Conservation (phyloP, 306 rosid species). For the Vigna trinervia region DNA sequence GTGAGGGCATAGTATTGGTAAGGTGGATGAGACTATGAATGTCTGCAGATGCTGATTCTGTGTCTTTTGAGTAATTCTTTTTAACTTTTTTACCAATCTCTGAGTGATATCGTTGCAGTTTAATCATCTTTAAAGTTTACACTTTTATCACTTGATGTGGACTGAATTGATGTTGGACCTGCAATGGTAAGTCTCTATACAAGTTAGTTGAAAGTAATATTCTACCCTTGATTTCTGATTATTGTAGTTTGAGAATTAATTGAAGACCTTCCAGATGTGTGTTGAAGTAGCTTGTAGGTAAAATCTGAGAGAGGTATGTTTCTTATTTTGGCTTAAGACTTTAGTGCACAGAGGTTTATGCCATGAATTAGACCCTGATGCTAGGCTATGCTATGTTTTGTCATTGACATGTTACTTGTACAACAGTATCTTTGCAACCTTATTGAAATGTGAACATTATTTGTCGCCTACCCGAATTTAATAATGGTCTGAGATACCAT, state of each 20-base stretch:
- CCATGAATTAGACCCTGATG: background rate
- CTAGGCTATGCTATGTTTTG: background rate
- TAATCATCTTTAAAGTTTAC: conserved; percentile 5
- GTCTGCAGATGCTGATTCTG: background rate
- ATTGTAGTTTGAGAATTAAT: conserved; percentile 7
- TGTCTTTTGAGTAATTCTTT: background rate
- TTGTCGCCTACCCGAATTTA: background rate
- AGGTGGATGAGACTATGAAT: background rate
- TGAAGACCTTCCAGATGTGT: background rate
- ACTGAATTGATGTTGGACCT: conserved; percentile 31
- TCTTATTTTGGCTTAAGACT: background rate
- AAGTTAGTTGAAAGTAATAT: background rate
- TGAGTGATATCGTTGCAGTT: background rate
- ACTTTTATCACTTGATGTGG: conserved; percentile 1
- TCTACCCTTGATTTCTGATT: background rate
- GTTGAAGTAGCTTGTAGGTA: background rate
- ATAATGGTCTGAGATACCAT: background rate
- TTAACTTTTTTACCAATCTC: background rate
- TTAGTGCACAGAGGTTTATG: background rate
- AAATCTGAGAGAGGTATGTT: background rate
- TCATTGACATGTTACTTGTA: background rate
- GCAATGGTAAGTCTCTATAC: background rate
- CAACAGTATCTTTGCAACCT: background rate
- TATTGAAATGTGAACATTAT: conserved; percentile 4
- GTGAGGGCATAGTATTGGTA: background rate